phyloP scores from a whole-genome alignment of 169 alveolate species.

The Eimeria maxima region DNA sequence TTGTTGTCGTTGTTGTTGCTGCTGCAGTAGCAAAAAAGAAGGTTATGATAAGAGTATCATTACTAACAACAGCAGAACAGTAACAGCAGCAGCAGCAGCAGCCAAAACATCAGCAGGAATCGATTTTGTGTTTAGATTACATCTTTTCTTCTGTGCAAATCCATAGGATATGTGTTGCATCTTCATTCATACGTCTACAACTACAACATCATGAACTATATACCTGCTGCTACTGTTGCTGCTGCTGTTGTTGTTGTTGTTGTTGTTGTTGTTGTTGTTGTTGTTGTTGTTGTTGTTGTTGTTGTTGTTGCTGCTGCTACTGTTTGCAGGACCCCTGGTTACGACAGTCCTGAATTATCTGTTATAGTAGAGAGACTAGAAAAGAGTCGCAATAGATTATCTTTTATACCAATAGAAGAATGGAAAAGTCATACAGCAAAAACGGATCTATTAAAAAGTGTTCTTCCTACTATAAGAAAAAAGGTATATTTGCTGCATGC shows the following conservation, averaged over 20 bases:
- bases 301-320: constrained; percentile 55
- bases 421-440: constrained; percentile 82
- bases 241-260: no score
- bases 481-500: constrained; percentile 7
- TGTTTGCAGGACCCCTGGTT: constrained; percentile 49
- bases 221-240: background rate
- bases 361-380: constrained; percentile 17
- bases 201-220: no score
- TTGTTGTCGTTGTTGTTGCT: background rate
- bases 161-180: no score
- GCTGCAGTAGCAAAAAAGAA: background rate
- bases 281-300: no score
- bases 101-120: background rate
- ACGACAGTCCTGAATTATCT: background rate
- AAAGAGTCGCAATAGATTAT: constrained; percentile 33
- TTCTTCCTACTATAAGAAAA: constrained; percentile 31
- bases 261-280: no score
- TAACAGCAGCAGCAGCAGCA: background rate
- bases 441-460: constrained; percentile 60
- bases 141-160: no score
- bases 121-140: no score
- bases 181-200: no score
- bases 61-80: constrained; percentile 14
- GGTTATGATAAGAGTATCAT: background rate
- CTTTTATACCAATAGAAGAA: constrained; percentile 65